Evolutionary conservation across 306 rosid species (phyloP), one percentile per base, ranked within the genome.

Genomic region (Coriaria nepalensis): DNA sequence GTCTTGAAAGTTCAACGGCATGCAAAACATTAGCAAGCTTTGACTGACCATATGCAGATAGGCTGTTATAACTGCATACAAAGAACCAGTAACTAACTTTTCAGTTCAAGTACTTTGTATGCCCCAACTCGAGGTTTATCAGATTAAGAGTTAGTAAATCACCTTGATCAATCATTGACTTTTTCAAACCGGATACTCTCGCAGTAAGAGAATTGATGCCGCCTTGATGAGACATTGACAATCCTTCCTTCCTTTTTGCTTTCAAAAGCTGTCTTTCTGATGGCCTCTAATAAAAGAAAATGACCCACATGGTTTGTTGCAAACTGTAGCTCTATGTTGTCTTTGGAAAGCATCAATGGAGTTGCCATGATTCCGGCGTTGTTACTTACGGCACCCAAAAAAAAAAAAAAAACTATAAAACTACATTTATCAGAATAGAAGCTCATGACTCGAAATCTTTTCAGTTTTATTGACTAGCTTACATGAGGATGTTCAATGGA

Each of bases 21-120:
- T 82, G 90, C 63, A 87, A 73, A 45, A 87, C 46, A 52, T 87
- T 79, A 42, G 94, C 90, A 43, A 82, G 90, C 75, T 87, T 87
- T 36, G 94, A 79, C 47, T 82, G 96, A 45, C 90, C 92, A 59
- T 82, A 87, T 10, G 94, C 94, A 45, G 68, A 56, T 47, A 81
- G 65, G 42, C 64, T 60, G 68, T 34, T 68, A 56, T 79, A 86
- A 46, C 93, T 86, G 78, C 59, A 61, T 50, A 20, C 37, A 35
- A 50, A 54, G 35, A 42, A 32, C 59, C 47, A 43, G 10, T 43
- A 6, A 37, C 34, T 11, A 33, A 49, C 10, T 49, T 32, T 50
- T 33, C 37, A 37, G 29, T 40, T 13, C 5, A 36, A 42, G 7
- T 2, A 6, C 29, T 20, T 20, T 10, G 11, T 53, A 5, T 37